A percentile compares a stretch with the other conserved stretches of the same genome.
Evolutionary conservation across 352 stramenopile genomes (phyloP).

Genomic region (Blastocystis sp.): DNA sequence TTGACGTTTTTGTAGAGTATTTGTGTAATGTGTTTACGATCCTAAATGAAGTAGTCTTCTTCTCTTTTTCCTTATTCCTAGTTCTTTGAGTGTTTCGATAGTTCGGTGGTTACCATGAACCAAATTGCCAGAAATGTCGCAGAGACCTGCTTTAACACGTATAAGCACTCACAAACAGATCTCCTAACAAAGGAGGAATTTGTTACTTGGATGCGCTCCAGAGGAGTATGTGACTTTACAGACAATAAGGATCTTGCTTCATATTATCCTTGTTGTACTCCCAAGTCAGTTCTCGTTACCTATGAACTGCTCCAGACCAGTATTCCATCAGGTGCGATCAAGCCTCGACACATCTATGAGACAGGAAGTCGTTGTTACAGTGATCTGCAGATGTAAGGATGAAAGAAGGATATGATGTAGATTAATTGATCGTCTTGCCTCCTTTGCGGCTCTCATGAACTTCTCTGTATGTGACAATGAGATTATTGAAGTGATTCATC

Average conservation of each 20-base stretch:
- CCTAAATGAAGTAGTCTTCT: not conserved
- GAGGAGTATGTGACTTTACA: not conserved
- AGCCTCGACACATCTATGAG: not conserved
- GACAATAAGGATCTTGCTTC: not conserved
- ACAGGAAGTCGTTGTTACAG: not conserved
- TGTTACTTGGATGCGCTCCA: not conserved
- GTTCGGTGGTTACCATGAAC: conserved; percentile 1
- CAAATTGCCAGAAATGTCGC: conserved; percentile 38
- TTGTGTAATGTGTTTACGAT: not conserved
- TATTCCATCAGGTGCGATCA: not conserved
- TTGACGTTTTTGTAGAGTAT: not conserved
- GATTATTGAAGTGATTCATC: not conserved
- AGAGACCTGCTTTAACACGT: not conserved
- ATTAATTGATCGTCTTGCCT: not conserved
- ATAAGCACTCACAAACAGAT: not conserved
- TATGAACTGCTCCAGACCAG: not conserved
- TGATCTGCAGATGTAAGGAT: conserved; percentile 16
- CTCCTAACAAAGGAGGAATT: conserved; percentile 7
- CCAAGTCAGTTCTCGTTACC: not conserved
- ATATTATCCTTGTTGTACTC: not conserved
- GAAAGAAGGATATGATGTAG: not conserved
- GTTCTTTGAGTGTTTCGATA: conserved; percentile 58
- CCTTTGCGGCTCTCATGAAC: conserved; percentile 19
- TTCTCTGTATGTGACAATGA: conserved; percentile 16
- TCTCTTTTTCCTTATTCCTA: not conserved